These are phyloP conservation scores for Pleurotus tuoliensis DNA, from an alignment of 768 basidiomycete genomes.

Conservation along the genomic window DNA sequence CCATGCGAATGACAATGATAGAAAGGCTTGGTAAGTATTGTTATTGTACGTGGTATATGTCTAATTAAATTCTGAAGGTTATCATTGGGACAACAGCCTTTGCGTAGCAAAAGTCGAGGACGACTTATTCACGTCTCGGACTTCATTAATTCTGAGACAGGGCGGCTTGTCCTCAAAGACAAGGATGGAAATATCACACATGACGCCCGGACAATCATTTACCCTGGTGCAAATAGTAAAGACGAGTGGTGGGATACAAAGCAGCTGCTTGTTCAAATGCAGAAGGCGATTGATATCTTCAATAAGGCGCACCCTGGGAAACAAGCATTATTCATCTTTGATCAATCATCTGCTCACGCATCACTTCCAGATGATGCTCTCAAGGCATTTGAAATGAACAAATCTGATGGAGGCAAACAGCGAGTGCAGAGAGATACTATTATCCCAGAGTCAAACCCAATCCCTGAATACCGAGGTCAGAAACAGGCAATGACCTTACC, in stretches of 20 bases:
- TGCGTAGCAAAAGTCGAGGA: constrained; percentile 30
- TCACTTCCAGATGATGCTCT: constrained; percentile 26
- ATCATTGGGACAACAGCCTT: constrained; percentile 15
- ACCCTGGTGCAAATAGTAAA: constrained; percentile 25
- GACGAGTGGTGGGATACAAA: constrained; percentile 36
- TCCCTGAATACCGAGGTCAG: constrained; percentile 2
- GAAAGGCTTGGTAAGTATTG: background rate
- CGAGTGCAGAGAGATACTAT: constrained; percentile 18
- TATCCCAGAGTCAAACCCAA: constrained; percentile 28
- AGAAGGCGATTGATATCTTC: constrained; percentile 29
- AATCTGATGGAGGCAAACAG: constrained; percentile 24
- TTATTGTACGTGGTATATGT: background rate
- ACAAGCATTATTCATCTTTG: constrained; percentile 32
- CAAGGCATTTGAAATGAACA: constrained; percentile 31
- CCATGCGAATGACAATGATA: constrained; percentile 21
- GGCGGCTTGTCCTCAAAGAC: constrained; percentile 24
- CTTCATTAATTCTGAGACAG: constrained; percentile 31
- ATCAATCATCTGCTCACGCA: constrained; percentile 38
- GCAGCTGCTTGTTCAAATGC: constrained; percentile 30
- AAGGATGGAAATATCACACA: constrained; percentile 18
- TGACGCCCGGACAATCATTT: constrained; percentile 32
- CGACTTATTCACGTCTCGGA: constrained; percentile 35
- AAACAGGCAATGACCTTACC: constrained; percentile 12
- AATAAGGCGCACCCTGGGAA: constrained; percentile 28
- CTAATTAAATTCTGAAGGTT: constrained; percentile 12